Conservation (phyloP, 768 basidiomycete genomes). For the Lactarius hengduanensis region DNA sequence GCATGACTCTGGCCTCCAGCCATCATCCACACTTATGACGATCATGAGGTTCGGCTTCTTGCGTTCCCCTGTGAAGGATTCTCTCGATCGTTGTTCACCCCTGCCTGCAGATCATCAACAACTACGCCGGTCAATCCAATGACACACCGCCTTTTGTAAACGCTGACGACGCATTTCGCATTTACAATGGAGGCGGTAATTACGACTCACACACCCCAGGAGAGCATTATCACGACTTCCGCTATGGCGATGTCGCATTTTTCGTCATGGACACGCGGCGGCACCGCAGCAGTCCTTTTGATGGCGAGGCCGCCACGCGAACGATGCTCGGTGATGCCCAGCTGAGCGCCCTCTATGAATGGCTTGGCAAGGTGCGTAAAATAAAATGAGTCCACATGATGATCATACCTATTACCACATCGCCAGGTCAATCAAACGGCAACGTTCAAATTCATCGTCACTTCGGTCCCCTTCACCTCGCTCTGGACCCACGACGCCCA, state of each 20-base stretch:
- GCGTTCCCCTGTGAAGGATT: neutral
- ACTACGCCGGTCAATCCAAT: slow-evolving; percentile 58
- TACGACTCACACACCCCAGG: slow-evolving; percentile 49
- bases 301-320: slow-evolving; percentile 39
- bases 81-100: slow-evolving; percentile 7
- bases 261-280: slow-evolving; percentile 76
- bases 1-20: slow-evolving; percentile 40
- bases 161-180: slow-evolving; percentile 56
- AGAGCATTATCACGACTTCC: slow-evolving; percentile 58
- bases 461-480: slow-evolving; percentile 71
- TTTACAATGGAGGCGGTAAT: slow-evolving; percentile 65
- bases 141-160: slow-evolving; percentile 56
- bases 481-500: slow-evolving; percentile 65
- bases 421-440: slow-evolving; percentile 62
- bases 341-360: slow-evolving; percentile 56
- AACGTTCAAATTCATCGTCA: slow-evolving; percentile 75
- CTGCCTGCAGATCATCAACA: slow-evolving; percentile 54
- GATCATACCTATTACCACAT: neutral
- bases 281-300: slow-evolving; percentile 48
- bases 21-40: slow-evolving; percentile 67
- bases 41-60: slow-evolving; percentile 53
- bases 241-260: slow-evolving; percentile 66
- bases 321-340: slow-evolving; percentile 74
- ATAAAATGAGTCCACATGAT: neutral
- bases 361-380: slow-evolving; percentile 52